Conservation (phyloP, 768 basidiomycete genomes). For the Mycena capillaripes region DNA sequence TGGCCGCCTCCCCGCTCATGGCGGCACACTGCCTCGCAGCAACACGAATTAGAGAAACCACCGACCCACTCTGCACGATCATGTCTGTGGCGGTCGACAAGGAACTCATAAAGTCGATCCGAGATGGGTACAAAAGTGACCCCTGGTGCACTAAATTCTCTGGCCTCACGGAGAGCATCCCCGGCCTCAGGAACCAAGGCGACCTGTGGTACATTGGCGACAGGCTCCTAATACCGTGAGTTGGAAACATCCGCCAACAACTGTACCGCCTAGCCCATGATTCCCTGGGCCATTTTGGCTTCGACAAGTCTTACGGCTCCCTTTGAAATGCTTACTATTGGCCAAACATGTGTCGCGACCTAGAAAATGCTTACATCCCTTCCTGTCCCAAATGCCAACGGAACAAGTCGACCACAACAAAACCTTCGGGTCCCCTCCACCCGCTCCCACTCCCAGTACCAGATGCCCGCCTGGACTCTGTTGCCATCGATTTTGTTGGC, state of each 20-base stretch:
- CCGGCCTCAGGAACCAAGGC: neutral
- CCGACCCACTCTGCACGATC: neutral
- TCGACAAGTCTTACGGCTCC: no score
- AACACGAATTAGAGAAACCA: neutral
- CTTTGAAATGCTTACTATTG: no score
- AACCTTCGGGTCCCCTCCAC: slow-evolving; percentile 42
- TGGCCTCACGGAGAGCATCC: slow-evolving; percentile 11
- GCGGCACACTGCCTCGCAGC: neutral
- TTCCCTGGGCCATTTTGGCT: no score
- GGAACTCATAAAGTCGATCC: slow-evolving; percentile 4
- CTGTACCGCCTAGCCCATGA: slow-evolving; percentile 33
- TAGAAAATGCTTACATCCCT: slow-evolving; percentile 40
- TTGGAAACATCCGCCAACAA: slow-evolving; percentile 4
- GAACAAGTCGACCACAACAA: slow-evolving; percentile 40
- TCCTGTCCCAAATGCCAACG: slow-evolving; percentile 46
- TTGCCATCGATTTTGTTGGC: slow-evolving; percentile 32
- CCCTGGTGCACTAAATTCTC: slow-evolving; percentile 21
- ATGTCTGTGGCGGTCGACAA: neutral
- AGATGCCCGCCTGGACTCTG: slow-evolving; percentile 18
- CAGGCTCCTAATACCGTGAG: slow-evolving; percentile 5
- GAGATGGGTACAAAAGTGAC: slow-evolving; percentile 4
- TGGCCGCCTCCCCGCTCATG: neutral
- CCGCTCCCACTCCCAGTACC: slow-evolving; percentile 42
- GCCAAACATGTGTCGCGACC: slow-evolving; percentile 11
- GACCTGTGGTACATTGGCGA: slow-evolving; percentile 20